A percentile compares a stretch with the other conserved stretches of the same genome.
phyloP scores from a whole-genome alignment of 331 rosid species.

The Spiraea crenata region DNA sequence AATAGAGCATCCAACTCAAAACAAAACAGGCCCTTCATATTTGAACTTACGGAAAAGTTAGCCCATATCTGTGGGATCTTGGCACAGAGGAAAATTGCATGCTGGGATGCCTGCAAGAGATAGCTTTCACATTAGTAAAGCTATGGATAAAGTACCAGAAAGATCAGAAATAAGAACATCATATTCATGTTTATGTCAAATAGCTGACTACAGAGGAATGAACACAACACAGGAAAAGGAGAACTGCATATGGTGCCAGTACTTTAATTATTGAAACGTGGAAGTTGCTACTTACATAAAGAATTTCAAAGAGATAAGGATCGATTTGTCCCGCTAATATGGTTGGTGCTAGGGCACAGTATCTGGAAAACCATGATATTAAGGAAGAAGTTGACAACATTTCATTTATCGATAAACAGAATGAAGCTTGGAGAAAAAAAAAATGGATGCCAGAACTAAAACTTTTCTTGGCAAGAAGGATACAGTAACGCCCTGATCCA shows the following conservation, averaged over 20 bases:
- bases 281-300: slow-evolving; percentile 70
- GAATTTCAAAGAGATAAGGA: slow-evolving; percentile 88
- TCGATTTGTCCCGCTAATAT: slow-evolving; percentile 81
- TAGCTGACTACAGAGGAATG: background rate
- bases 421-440: slow-evolving; percentile 11
- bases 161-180: slow-evolving; percentile 4
- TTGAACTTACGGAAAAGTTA: slow-evolving; percentile 83
- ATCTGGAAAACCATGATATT: slow-evolving; percentile 60
- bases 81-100: slow-evolving; percentile 85
- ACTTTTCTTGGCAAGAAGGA: slow-evolving; percentile 46
- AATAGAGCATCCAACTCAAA: slow-evolving; percentile 13
- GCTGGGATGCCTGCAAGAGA: slow-evolving; percentile 85
- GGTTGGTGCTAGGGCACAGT: slow-evolving; percentile 89
- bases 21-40: slow-evolving; percentile 14
- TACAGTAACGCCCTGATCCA: slow-evolving; percentile 88
- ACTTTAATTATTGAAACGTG: slow-evolving; percentile 3
- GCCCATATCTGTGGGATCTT: slow-evolving; percentile 98
- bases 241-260: slow-evolving; percentile 13
- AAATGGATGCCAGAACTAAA: slow-evolving; percentile 18
- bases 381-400: slow-evolving; percentile 45
- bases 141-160: slow-evolving; percentile 11
- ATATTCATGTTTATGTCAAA: background rate
- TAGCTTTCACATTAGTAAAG: slow-evolving; percentile 32
- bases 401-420: slow-evolving; percentile 5
- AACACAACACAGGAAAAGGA: background rate